Base-by-base conservation (phyloP, 495 filamentous ascomycete species). In the Xylaria intraflava region DNA sequence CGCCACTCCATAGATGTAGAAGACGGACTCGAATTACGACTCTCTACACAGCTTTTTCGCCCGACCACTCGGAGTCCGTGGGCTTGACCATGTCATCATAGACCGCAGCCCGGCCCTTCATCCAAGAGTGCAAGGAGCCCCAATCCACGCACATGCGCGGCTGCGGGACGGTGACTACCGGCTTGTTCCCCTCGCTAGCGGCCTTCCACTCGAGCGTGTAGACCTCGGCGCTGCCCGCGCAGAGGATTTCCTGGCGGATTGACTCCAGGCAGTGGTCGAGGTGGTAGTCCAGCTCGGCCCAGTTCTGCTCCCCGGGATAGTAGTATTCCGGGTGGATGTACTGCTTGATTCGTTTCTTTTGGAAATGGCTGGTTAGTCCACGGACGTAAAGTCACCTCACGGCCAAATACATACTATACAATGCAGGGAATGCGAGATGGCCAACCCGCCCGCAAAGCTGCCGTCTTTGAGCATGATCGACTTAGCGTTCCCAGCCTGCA, bases 101-200 rank as follows among this genome's bases (percentile, higher is more conserved):
- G 27, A 54, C 10, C 10, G 58, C 64, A 9, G 49, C 57, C 24
- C 62, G 33, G 8, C 54, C 51, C 33, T 53, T 45, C 49, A 69
- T 59, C 59, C 64, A 67, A 1, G 9, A 23, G 40, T 67, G 64
- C 41, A 67, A 23, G 3, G 20, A 14, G 14, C 62, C 58, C 64
- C 66, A 67, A 42, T 70, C 51, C 0, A 69, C 67, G 30, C 66
- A 69, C 23, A 56, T 62, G 29, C 58, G 55, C 0, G 23, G 44
- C 40, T 60, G 60, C 0, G 60, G 52, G 0, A 62, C 33, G 0
- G 39, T 46, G 7, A 56, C 49, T 6, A 52, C 33, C 2, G 60
- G 60, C 38, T 60, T 62, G 24, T 33, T n/a, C n/a, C n/a, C 27
- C 0, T 40, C 14, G 53, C 48, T 60, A 26, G 53, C 44, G 1